These are phyloP conservation scores for Vitis hybrid DNA, from an alignment of 177 flowering plant species.

Conservation along the genomic window DNA sequence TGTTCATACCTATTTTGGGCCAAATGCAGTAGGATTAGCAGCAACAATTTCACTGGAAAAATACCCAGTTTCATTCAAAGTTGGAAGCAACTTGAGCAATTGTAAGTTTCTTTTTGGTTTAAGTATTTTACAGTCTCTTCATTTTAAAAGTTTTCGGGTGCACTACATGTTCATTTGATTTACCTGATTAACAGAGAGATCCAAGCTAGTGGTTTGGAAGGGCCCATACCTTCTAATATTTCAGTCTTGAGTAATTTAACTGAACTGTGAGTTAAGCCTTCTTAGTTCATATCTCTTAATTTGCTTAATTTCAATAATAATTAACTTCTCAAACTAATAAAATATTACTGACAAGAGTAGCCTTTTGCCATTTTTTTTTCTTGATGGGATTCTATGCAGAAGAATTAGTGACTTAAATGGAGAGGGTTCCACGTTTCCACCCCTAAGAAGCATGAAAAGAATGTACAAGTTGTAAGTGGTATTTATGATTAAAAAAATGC, in stretches of 20 bases:
- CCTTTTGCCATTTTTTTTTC: too few species aligned
- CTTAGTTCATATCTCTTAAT: too few species aligned
- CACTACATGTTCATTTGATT: not conserved
- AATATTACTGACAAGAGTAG: too few species aligned
- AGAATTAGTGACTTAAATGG: too few species aligned
- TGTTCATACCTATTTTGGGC: not conserved
- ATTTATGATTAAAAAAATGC: too few species aligned
- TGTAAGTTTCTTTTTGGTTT: conserved; percentile 25
- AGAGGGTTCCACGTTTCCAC: too few species aligned
- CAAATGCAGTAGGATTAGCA: conserved; percentile 31
- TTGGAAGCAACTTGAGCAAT: conserved; percentile 25
- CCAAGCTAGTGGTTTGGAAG: conserved; percentile 34
- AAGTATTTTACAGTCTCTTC: not conserved
- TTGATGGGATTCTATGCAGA: too few species aligned
- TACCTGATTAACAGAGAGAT: conserved; percentile 26
- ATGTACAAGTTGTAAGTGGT: too few species aligned
- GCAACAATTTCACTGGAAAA: conserved; percentile 33
- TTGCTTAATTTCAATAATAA: too few species aligned
- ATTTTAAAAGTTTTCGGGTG: not conserved
- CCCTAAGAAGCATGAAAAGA: too few species aligned
- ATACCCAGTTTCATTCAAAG: conserved; percentile 32
- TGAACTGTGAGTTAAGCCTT: too few species aligned
- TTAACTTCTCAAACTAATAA: too few species aligned
- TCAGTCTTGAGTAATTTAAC: conserved; percentile 8
- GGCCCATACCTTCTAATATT: conserved; percentile 36